Conservation (phyloP, 2,329 filamentous ascomycete genomes). For the Cephalotrichum gorgonifer region DNA sequence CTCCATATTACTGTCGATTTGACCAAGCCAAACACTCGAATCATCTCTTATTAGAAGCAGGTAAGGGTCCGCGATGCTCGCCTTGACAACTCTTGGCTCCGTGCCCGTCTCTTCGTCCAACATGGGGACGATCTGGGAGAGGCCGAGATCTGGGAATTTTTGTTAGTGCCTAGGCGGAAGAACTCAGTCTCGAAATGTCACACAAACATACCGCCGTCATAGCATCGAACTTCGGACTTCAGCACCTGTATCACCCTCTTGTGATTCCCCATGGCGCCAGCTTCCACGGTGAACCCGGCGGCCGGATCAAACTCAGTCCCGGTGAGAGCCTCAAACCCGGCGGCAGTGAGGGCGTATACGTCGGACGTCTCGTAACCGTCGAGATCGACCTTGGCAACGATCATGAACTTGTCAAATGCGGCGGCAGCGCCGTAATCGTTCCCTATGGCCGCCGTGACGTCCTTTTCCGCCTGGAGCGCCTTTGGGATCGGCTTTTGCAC, state of each 20-base stretch:
- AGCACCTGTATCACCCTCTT: constrained; percentile 81
- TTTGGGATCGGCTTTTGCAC: constrained; percentile 59
- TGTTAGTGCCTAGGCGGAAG: constrained; percentile 10
- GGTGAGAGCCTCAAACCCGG: constrained; percentile 62
- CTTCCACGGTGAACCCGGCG: constrained; percentile 76
- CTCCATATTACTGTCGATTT: constrained; percentile 65
- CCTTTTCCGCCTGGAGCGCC: constrained; percentile 32
- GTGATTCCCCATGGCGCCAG: constrained; percentile 71
- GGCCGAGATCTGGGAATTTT: constrained; percentile 56
- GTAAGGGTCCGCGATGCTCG: constrained; percentile 81
- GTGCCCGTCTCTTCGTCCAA: constrained; percentile 80
- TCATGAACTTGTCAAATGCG: constrained; percentile 69
- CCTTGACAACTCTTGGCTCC: constrained; percentile 67
- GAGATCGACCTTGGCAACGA: constrained; percentile 62
- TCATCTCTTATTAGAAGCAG: constrained; percentile 77
- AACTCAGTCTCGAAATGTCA: neutral
- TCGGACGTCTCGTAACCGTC: constrained; percentile 67
- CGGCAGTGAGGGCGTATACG: constrained; percentile 65
- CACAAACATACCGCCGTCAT: constrained; percentile 72
- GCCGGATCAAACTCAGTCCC: constrained; percentile 88
- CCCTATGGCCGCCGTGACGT: constrained; percentile 35
- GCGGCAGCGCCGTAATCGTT: constrained; percentile 44
- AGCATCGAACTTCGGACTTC: constrained; percentile 77
- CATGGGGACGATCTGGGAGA: constrained; percentile 88
- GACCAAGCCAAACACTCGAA: constrained; percentile 65